Evolutionary conservation across 1,139 yeast genomes (phyloP), one percentile per base, ranked within the genome.

Genomic region (Eremothecium gossypii): DNA sequence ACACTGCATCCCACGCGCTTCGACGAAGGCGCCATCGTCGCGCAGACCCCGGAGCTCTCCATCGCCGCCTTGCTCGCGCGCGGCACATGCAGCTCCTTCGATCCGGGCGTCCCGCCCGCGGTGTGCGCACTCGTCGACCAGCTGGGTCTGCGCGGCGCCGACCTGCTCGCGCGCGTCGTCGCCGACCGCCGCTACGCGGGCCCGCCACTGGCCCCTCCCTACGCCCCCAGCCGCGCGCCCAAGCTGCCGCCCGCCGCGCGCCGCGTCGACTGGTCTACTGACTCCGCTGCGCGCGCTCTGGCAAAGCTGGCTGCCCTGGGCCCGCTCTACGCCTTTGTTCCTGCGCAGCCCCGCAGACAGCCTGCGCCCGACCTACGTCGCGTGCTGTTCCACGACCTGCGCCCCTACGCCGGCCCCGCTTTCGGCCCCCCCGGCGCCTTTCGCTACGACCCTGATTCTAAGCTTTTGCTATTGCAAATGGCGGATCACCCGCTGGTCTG

Each of bases 1-100:
- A 84, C 95, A 0, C 63, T 91, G 13, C 96, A 91, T 58, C 96
- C 96, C 0, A 73, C 82, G 0, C 73, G 79, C 55, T 91, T 91
- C 54, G 99, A 91, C 54, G 70, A 67, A 36, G 99, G 99, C 1
- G 68, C 70, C 6, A 73, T 91, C 0, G 58, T 91, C 1, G 60
- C 69, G n/a, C 93, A 82, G 50, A 70, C 83, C 1, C 59, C 58
- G 0, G 68, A 61, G 28, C 49, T 77, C 0, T 52, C 61, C 0
- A 66, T 80, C 2, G 36, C 53, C 2, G 45, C 46, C 13, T 28
- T 56, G 30, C 33, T 53, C 13, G 12, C 37, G n/a, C 44, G 34
- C 14, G 51, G 45, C 9, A 27, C 37, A 3, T 34, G 41, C 8
- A 44, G 45, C 12, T 26, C 31, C 1, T 45, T 47, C 26, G 46